Percentiles rank a stretch among this genome's conserved stretches.
phyloP scores from a whole-genome alignment of 179 eudicot species.

The Carnegiea gigantea region DNA sequence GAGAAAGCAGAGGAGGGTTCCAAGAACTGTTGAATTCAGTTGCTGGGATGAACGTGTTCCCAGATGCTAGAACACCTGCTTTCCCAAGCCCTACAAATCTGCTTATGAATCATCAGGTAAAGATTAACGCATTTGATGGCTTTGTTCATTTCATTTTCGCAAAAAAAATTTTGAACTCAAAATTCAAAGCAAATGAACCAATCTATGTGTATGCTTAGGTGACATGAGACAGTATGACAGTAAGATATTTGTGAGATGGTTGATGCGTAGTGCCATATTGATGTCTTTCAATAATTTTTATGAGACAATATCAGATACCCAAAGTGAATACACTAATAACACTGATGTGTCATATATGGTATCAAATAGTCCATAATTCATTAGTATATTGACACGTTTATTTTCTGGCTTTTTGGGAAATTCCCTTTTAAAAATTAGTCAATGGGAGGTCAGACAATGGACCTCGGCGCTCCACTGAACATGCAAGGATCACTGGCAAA shows the following conservation, averaged over 20 bases:
- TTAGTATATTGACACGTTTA: background rate
- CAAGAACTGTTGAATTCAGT: slow-evolving; percentile 12
- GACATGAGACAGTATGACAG: too few species aligned
- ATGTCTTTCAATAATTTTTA: background rate
- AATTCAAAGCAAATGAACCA: too few species aligned
- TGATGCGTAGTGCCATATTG: background rate
- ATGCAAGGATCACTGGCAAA: slow-evolving; percentile 8
- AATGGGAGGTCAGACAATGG: background rate
- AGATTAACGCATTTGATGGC: background rate
- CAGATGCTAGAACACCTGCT: slow-evolving; percentile 18
- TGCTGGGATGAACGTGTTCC: slow-evolving; percentile 11
- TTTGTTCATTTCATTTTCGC: too few species aligned
- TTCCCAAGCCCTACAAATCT: slow-evolving; percentile 13
- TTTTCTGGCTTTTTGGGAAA: background rate
- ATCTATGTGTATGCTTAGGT: too few species aligned
- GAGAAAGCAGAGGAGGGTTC: slow-evolving; percentile 11
- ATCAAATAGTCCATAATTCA: too few species aligned
- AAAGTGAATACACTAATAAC: too few species aligned
- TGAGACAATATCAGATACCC: too few species aligned
- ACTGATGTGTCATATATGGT: too few species aligned
- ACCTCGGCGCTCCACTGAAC: slow-evolving; percentile 3
- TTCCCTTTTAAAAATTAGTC: slow-evolving; percentile 1
- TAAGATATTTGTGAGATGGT: too few species aligned
- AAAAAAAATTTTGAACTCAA: too few species aligned
- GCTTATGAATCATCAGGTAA: slow-evolving; percentile 30